These are phyloP conservation scores for Sporothrix sp. DNA, from an alignment of 2,329 filamentous ascomycete genomes.

Conservation along the genomic window DNA sequence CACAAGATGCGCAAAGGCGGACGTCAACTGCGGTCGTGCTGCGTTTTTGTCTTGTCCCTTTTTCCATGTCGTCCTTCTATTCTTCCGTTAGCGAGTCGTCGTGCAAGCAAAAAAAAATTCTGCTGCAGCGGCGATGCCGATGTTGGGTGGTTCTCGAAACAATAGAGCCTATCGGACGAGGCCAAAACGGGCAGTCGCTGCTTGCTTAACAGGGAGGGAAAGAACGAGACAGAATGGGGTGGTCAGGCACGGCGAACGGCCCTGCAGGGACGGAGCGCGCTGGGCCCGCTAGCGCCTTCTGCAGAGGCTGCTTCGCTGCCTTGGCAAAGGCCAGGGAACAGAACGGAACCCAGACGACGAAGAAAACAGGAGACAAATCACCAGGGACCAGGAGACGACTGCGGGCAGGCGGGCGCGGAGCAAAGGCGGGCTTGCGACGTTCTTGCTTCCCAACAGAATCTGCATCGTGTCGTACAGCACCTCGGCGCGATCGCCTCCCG, in stretches of 20 bases:
- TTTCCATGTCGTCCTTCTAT: background rate
- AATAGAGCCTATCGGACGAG: too few relatives aligned
- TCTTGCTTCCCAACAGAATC: too few relatives aligned
- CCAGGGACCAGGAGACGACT: background rate
- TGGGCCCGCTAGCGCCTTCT: too few relatives aligned
- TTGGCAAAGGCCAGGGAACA: background rate
- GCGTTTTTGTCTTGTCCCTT: background rate
- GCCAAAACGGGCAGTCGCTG: too few relatives aligned
- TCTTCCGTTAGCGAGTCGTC: background rate
- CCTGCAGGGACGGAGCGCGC: background rate
- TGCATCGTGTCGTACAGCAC: too few relatives aligned
- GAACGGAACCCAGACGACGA: background rate
- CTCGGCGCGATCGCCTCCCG: too few relatives aligned
- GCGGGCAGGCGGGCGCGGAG: too few relatives aligned
- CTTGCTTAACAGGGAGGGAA: background rate
- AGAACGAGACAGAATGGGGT: background rate
- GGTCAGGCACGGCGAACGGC: background rate
- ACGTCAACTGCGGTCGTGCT: background rate
- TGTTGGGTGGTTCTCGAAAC: too few relatives aligned
- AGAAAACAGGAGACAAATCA: background rate
- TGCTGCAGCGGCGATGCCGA: slow-evolving; percentile 12
- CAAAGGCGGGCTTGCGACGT: too few relatives aligned
- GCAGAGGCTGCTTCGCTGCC: too few relatives aligned
- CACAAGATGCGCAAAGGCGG: background rate
- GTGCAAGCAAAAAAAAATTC: background rate